These are phyloP conservation scores for Mesotaenium endlicherianum DNA, from an alignment of 139 green algal species.

Conservation along the genomic window DNA sequence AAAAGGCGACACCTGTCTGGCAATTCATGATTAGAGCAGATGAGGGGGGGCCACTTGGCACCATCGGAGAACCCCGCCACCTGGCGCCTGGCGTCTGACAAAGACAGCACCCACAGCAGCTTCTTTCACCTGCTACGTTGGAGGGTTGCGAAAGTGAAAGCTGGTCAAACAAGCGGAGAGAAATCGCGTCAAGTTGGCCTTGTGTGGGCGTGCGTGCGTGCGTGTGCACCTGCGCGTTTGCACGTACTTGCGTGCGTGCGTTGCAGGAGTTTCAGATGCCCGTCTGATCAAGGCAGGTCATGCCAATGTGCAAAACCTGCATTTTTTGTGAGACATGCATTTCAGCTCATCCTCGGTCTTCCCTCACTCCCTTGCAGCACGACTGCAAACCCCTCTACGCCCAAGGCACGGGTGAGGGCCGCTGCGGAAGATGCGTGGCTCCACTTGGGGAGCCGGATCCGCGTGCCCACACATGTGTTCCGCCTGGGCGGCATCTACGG, in stretches of 20 bases:
- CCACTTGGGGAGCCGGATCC: constrained; percentile 44
- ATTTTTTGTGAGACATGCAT: neutral
- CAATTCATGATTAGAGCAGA: too few relatives aligned
- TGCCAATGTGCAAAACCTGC: neutral
- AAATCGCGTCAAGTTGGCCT: too few relatives aligned
- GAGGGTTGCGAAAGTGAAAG: too few relatives aligned
- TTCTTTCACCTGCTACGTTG: too few relatives aligned
- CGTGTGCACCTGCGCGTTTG: neutral
- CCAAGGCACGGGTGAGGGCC: constrained; percentile 16
- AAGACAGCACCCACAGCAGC: too few relatives aligned
- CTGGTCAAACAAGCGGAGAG: too few relatives aligned
- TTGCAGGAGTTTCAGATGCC: neutral
- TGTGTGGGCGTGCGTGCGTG: neutral
- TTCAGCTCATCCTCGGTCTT: neutral
- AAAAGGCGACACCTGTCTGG: too few relatives aligned
- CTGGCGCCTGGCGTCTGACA: too few relatives aligned
- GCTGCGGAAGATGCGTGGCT: constrained; percentile 65
- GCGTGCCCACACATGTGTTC: constrained; percentile 68
- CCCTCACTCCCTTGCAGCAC: neutral
- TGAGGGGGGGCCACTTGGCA: too few relatives aligned
- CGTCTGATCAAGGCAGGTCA: neutral
- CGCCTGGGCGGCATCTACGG: constrained; percentile 75
- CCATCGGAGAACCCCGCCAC: too few relatives aligned
- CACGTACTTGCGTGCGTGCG: neutral
- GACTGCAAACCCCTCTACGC: neutral